These are phyloP conservation scores for Eurotiales sp. DNA, from an alignment of 2,329 filamentous ascomycete genomes.

Conservation along the genomic window DNA sequence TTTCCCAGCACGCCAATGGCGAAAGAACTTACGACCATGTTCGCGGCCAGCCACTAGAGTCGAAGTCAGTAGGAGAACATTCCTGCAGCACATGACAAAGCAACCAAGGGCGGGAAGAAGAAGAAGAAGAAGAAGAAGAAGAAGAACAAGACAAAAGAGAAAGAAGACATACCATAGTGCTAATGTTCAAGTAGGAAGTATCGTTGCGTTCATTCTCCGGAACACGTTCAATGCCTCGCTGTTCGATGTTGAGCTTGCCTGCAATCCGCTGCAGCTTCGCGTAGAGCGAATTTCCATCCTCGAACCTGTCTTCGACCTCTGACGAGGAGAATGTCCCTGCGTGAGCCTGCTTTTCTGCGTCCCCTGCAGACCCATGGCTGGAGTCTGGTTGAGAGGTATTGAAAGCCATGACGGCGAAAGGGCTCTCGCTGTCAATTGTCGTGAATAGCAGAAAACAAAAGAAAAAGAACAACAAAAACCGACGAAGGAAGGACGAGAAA, in stretches of 20 bases:
- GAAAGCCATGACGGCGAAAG: too few species aligned
- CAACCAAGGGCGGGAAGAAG: too few species aligned
- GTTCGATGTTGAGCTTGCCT: slow-evolving; percentile 64
- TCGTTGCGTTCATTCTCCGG: slow-evolving; percentile 66
- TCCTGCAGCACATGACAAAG: too few species aligned
- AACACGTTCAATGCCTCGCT: slow-evolving; percentile 71
- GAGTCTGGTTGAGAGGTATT: too few species aligned
- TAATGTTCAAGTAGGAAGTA: slow-evolving; percentile 61
- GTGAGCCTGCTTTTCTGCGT: too few species aligned
- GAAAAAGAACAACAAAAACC: too few species aligned
- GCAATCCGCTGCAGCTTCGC: slow-evolving; percentile 61
- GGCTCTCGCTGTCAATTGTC: too few species aligned
- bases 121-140: too few species aligned
- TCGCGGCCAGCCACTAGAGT: slow-evolving; percentile 68
- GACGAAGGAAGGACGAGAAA: too few species aligned
- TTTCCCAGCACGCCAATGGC: slow-evolving; percentile 70
- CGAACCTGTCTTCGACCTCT: slow-evolving; percentile 52
- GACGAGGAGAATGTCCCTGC: too few species aligned
- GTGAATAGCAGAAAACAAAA: too few species aligned
- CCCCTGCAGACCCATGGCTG: too few species aligned
- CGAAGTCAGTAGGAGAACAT: neutral
- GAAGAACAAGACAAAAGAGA: slow-evolving; percentile 11
- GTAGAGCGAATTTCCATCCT: slow-evolving; percentile 53
- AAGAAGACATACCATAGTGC: slow-evolving; percentile 60
- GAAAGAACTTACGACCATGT: slow-evolving; percentile 73